phyloP scores from a whole-genome alignment of 148 eudicot genomes.

The Linanthus parryae region DNA sequence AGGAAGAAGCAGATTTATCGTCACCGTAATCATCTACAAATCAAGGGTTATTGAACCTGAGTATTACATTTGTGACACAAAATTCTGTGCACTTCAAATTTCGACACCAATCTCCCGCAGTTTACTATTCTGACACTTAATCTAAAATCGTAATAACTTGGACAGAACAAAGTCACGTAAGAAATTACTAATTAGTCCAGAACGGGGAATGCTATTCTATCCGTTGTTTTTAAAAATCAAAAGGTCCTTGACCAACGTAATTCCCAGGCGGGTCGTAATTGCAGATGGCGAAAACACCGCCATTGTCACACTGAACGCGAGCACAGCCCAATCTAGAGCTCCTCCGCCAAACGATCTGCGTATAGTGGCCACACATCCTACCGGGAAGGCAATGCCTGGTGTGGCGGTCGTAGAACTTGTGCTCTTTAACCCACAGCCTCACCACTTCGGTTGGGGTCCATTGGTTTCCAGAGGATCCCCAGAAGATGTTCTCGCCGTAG shows the following conservation, averaged over 20 bases:
- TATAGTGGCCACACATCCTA: constrained; percentile 17
- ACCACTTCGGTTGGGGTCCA: constrained; percentile 6
- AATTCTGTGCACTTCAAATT: no score
- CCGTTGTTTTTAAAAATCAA: no score
- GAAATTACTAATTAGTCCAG: no score
- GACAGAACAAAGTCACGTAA: no score
- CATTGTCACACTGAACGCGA: neutral
- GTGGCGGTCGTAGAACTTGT: constrained; percentile 2
- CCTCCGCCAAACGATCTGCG: constrained; percentile 18
- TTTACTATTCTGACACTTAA: no score
- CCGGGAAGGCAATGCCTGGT: constrained; percentile 5
- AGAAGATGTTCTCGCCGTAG: constrained; percentile 15
- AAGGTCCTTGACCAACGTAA: constrained; percentile 8
- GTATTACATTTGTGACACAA: no score
- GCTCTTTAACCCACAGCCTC: constrained; percentile 2
- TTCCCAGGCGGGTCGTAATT: constrained; percentile 20
- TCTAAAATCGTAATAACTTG: no score
- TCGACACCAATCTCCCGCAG: no score
- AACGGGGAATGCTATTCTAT: no score
- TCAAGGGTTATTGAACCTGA: no score
- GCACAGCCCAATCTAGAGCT: constrained; percentile 10
- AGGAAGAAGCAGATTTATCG: no score
- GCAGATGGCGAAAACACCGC: constrained; percentile 6
- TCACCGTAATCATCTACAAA: no score
- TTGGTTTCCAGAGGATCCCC: neutral